Conservation (phyloP, 2,329 filamentous ascomycete genomes). For the Hypoxylon sp. region DNA sequence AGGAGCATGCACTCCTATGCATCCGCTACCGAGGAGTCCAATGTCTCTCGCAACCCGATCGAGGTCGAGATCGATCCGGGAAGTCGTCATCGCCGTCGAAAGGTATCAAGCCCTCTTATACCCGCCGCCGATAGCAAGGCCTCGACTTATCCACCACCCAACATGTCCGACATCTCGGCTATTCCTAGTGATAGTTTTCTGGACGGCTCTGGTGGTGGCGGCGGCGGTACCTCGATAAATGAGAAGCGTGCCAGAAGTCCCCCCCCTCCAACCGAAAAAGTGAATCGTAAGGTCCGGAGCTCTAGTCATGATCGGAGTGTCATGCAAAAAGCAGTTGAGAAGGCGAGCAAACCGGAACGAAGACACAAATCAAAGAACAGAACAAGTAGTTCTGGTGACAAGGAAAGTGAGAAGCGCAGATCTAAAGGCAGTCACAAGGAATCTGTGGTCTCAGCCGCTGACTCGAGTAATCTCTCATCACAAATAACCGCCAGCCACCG, state of each 20-base stretch:
- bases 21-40: constrained; percentile 84
- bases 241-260: constrained; percentile 62
- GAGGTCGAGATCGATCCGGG: constrained; percentile 88
- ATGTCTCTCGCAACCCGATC: constrained; percentile 81
- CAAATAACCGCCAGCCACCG: constrained; percentile 69
- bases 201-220: constrained; percentile 70
- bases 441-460: constrained; percentile 66
- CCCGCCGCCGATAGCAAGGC: constrained; percentile 70
- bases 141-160: constrained; percentile 74
- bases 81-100: constrained; percentile 67
- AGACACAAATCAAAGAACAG: constrained; percentile 66
- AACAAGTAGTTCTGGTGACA: constrained; percentile 65
- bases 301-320: constrained; percentile 60
- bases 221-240: constrained; percentile 60
- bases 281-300: constrained; percentile 63
- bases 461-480: constrained; percentile 70
- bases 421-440: constrained; percentile 69
- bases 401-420: constrained; percentile 64
- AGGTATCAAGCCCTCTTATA: constrained; percentile 75
- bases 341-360: constrained; percentile 64
- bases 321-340: constrained; percentile 56
- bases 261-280: constrained; percentile 59
- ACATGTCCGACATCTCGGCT: constrained; percentile 88
- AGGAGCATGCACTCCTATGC: constrained; percentile 80
- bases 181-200: constrained; percentile 74